Evolutionary conservation across 345 rosid genomes (phyloP), one percentile per base, ranked within the genome.

Genomic region (Salix udensis): DNA sequence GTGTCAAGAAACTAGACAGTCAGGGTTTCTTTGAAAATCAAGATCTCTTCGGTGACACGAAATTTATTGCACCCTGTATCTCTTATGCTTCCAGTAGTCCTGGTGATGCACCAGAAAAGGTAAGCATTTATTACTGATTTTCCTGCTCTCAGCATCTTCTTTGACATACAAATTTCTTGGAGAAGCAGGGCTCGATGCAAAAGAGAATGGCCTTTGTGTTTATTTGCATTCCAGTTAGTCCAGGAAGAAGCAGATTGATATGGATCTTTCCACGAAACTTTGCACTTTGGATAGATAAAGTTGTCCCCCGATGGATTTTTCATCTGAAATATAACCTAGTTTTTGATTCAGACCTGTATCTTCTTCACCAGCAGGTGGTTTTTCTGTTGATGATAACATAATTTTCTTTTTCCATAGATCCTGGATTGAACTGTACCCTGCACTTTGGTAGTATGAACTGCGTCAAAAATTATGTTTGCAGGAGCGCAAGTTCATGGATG

Each of bases 271-370:
- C 97, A 0, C 87, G 97, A 79, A 87, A 94, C 30, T 90, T 91
- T 48, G 92, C 87, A 12, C 34, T 88, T 67, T 80, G 89, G 89
- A 85, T 91, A 15, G 97, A 94, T 70, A 88, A 84, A 84, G 80
- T 94, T 74, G 73, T 92, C 52, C 97, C 98, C 10, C 81, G 97
- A 71, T 94, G 98, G 97, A 65, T 92, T 68, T 94, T 92, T 82
- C 98, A 94, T 62, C 76, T 91, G 70, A 88, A 91, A 65, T 90
- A 87, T 66, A 94, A 92, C 84, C 86, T 89, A 62, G 84, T 94
- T 79, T 88, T 94, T 52, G 98, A 94, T 90, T 91, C 97, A 39
- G 97, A 92, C 85, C 80, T 94, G 72, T 91, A 89, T 81, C 91
- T 94, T 68, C 98, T 92, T 85, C 97, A 90, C 76, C 83, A 89